Evolutionary conservation across 2,329 filamentous ascomycete species (phyloP), one percentile per base, ranked within the genome.

Genomic region (Trichophyton simii): DNA sequence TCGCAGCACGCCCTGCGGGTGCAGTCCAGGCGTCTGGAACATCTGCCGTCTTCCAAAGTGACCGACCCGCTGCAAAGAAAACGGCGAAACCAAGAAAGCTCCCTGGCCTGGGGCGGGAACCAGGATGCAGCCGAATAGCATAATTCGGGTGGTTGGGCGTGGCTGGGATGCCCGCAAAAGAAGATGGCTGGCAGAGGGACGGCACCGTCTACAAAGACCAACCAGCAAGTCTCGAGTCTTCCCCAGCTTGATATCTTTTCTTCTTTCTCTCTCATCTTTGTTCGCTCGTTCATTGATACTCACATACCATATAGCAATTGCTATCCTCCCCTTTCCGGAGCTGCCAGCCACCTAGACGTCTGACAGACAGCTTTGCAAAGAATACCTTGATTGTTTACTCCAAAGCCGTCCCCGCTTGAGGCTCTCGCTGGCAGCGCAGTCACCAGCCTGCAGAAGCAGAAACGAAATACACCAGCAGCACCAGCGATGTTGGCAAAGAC

Each of bases 81-180:
- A 1, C 15, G 6, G 6, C n/a, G n/a, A 3, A 31, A 44, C 4
- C 20, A 15, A n/a, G 11, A 52, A 3, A 15, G 20, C 20, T 52
- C 7, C 46, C 22, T 22, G 20, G 46, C 25, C 25, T 28, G 46
- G 46, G 11, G 20, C 46, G 46, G 46, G 44, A 42, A 48, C 44
- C 18, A 48, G 18, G 44, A 13, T 48, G 44, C 22, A 9, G 34
- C 34, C 11, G 34, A 48, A 25, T 20, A 22, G 18, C 9, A 11
- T 38, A 38, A 57, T 18, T 57, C 31, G 20, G 54, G 54, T 36
- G 54, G 54, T 57, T 57, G 54, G 54, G 54, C 54, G 54, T n/a
- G 28, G 54, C 22, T 57, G 54, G 54, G n/a, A 20, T n/a, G 28
- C 28, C 28, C 28, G 28, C 28, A 31, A 22, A 28, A 18, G 28